Conservation (phyloP, 768 basidiomycete species). For the Boletus patriciae region DNA sequence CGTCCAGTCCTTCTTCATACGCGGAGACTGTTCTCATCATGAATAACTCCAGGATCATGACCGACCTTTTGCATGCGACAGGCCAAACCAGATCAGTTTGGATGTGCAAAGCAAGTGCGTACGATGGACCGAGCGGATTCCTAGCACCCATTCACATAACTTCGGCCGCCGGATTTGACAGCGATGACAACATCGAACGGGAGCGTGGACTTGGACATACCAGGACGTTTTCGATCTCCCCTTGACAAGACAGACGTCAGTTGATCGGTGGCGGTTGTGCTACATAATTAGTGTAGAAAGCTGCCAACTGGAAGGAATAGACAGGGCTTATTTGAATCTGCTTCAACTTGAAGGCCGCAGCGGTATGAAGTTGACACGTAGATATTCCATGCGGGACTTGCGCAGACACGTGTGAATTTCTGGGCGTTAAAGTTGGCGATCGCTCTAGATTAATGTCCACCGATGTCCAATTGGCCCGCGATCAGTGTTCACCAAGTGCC, state of each 20-base stretch:
- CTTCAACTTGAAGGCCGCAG: neutral
- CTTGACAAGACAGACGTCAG: constrained; percentile 10
- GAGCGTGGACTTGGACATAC: neutral
- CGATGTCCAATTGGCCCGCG: neutral
- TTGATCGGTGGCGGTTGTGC: constrained; percentile 4
- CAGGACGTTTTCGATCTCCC: neutral
- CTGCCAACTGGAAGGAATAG: constrained; percentile 2
- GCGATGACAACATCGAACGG: neutral
- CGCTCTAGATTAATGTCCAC: neutral
- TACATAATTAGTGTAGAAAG: neutral
- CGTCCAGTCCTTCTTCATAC: constrained; percentile 5
- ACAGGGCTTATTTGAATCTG: neutral
- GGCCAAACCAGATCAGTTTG: constrained; percentile 3
- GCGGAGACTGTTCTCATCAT: neutral
- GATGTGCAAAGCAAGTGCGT: neutral
- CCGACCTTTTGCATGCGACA: neutral
- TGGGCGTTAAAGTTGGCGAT: neutral
- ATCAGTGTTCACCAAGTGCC: neutral
- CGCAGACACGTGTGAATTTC: neutral
- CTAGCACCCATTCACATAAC: neutral
- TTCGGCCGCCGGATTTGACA: neutral
- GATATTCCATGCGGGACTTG: neutral
- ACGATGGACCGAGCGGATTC: neutral
- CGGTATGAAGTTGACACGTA: neutral
- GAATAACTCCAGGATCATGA: neutral